A percentile compares a stretch with the other conserved stretches of the same genome.
Evolutionary conservation across 2,329 filamentous ascomycete genomes (phyloP).

Genomic region (Penicillium sp.): DNA sequence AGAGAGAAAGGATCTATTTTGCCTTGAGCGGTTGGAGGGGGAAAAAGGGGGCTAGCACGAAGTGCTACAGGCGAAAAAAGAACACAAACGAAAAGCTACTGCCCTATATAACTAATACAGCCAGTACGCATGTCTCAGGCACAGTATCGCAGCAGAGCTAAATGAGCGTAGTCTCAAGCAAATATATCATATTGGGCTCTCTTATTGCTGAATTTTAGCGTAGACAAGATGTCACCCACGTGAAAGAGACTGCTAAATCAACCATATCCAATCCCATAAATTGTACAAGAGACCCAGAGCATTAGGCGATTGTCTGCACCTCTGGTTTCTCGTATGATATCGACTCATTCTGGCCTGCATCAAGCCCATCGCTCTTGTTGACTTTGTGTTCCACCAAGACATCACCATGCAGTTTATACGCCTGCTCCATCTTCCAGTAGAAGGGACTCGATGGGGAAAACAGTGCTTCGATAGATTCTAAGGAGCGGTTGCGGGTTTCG

Average conservation of each 20-base stretch:
- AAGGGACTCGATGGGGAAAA: conserved; percentile 55
- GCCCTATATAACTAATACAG: background rate
- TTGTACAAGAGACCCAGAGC: background rate
- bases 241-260: background rate
- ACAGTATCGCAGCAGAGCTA: background rate
- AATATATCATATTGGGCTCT: background rate
- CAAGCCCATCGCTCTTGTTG: background rate
- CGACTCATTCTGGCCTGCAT: background rate
- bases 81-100: background rate
- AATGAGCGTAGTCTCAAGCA: background rate
- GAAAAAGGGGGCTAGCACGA: background rate
- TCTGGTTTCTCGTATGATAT: background rate
- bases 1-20: background rate
- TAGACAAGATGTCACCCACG: background rate
- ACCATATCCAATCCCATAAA: background rate
- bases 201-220: background rate
- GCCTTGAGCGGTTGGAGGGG: background rate
- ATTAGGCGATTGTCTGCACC: background rate
- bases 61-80: background rate
- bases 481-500: conserved; percentile 56
- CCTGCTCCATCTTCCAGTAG: conserved; percentile 50
- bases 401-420: conserved; percentile 39
- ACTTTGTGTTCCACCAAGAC: conserved; percentile 9
- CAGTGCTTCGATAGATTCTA: conserved; percentile 57
- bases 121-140: no score